Evolutionary conservation across 495 filamentous ascomycete species (phyloP).

Genomic region (Aspergillus olivimuriae): DNA sequence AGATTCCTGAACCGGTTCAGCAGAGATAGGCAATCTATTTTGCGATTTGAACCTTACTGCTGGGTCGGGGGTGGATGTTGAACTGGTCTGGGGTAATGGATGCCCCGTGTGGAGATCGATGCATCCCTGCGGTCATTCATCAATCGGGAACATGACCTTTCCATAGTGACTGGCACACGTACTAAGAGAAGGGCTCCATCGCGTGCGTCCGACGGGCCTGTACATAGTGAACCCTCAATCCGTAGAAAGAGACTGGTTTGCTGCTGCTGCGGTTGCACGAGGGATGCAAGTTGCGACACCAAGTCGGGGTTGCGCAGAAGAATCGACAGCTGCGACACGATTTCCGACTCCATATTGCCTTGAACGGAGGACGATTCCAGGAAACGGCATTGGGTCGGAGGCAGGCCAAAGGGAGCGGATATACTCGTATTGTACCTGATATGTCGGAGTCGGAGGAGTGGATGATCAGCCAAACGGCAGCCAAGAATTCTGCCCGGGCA

Average conservation of each 20-base stretch:
- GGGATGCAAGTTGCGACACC: constrained; percentile 6
- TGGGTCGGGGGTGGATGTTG: constrained; percentile 1
- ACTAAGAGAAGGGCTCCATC: constrained; percentile 2
- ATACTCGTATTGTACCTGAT: no score
- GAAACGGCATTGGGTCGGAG: no score
- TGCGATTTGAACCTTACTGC: no score
- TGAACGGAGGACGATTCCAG: no score
- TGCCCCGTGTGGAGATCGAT: constrained; percentile 8
- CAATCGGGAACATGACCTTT: neutral
- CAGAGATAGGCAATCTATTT: no score
- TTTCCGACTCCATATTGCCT: no score
- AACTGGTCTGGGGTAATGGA: constrained; percentile 1
- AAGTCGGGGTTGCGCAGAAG: constrained; percentile 8
- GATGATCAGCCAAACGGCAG: no score
- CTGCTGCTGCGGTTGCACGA: neutral
- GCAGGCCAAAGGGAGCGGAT: no score
- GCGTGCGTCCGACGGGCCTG: neutral
- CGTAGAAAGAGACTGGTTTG: constrained; percentile 1
- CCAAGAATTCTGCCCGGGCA: constrained; percentile 17
- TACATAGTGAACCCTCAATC: constrained; percentile 7
- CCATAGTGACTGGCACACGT: neutral
- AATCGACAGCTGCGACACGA: constrained; percentile 9
- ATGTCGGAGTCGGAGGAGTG: no score
- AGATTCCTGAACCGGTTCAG: no score
- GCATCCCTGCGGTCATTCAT: constrained; percentile 11